phyloP scores from a whole-genome alignment of 129 eudicot species.

The Kitagawia praeruptora region DNA sequence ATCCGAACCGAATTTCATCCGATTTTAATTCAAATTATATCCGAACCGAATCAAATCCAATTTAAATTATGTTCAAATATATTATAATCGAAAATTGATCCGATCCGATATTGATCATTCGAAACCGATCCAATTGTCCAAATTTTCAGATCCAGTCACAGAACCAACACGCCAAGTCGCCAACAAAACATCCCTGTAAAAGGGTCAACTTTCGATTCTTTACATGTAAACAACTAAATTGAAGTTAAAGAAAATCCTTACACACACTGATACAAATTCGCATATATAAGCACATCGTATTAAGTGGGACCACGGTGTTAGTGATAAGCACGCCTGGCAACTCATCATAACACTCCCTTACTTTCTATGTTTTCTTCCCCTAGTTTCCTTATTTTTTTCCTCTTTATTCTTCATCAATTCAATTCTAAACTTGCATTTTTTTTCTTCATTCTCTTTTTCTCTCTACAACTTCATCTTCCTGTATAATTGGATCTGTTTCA shows the following conservation, averaged over 20 bases:
- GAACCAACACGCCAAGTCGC: neutral
- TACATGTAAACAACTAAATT: neutral
- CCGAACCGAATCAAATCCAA: too few species aligned
- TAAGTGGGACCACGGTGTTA: constrained; percentile 31
- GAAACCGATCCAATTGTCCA: too few species aligned
- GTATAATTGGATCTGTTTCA: neutral
- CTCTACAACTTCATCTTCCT: constrained; percentile 1
- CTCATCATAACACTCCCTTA: constrained; percentile 22
- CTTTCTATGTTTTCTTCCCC: constrained; percentile 49
- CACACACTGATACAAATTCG: neutral
- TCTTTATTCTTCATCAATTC: constrained; percentile 11
- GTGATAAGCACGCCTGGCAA: constrained; percentile 97
- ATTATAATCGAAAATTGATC: too few species aligned
- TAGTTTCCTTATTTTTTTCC: neutral
- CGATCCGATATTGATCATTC: too few species aligned
- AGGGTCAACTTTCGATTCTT: neutral
- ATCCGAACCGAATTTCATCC: too few species aligned
- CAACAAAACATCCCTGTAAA: neutral
- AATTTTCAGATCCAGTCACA: too few species aligned
- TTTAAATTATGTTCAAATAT: too few species aligned
- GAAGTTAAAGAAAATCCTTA: neutral
- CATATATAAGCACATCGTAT: neutral
- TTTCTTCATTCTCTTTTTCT: constrained; percentile 12
- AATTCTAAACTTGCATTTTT: neutral
- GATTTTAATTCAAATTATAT: too few species aligned